Evolutionary conservation across 2,329 filamentous ascomycete genomes (phyloP).

Genomic region (Aspergillus japonicus): DNA sequence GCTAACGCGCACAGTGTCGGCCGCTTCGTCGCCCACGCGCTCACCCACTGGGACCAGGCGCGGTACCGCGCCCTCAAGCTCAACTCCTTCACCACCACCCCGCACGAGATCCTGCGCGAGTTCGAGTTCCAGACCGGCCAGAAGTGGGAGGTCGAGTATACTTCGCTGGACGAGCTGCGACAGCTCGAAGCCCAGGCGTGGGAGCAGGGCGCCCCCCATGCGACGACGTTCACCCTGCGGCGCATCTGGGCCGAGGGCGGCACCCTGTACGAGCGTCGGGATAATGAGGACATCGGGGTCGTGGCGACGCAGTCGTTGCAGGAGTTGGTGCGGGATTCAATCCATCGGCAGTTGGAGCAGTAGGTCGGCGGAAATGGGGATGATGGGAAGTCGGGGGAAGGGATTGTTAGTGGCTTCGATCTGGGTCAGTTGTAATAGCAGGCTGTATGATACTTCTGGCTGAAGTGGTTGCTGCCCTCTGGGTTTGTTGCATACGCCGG

Average conservation of each 20-base stretch:
- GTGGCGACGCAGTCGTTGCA: slow-evolving; percentile 55
- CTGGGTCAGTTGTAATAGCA: too few species aligned
- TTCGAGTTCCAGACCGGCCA: slow-evolving; percentile 65
- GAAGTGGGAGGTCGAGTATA: slow-evolving; percentile 57
- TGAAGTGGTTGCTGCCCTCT: too few species aligned
- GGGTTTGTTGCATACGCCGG: too few species aligned
- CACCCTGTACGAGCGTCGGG: slow-evolving; percentile 67
- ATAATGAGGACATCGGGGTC: slow-evolving; percentile 61
- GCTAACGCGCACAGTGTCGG: slow-evolving; percentile 54
- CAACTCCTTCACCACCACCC: slow-evolving; percentile 69
- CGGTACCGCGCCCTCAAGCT: slow-evolving; percentile 62
- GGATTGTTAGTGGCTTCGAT: too few species aligned
- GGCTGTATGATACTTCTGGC: too few species aligned
- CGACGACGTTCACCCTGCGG: slow-evolving; percentile 60
- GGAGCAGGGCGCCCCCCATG: slow-evolving; percentile 52
- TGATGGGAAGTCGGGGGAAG: not conserved
- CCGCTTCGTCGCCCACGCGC: slow-evolving; percentile 61
- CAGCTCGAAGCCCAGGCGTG: slow-evolving; percentile 60
- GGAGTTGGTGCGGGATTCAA: slow-evolving; percentile 42
- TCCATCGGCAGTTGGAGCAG: slow-evolving; percentile 14
- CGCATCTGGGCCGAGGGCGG: slow-evolving; percentile 73
- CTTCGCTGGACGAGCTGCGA: slow-evolving; percentile 54
- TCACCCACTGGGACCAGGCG: slow-evolving; percentile 56
- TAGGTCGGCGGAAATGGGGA: not conserved
- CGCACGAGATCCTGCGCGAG: slow-evolving; percentile 62